Conservation (phyloP, 2,329 filamentous ascomycete genomes). For the Erysiphe neolycopersici region DNA sequence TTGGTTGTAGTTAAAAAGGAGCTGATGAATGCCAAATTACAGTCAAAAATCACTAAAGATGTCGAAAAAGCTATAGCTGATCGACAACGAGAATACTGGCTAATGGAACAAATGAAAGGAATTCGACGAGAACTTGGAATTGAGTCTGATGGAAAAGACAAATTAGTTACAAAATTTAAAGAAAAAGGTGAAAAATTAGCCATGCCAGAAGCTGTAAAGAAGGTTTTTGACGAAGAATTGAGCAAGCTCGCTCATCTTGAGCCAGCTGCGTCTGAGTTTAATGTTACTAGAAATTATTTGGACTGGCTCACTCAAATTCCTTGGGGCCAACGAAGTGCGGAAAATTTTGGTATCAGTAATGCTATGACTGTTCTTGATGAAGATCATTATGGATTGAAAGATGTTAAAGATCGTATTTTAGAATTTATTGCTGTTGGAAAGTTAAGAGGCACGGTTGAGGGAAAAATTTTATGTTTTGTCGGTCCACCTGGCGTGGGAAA, state of each 20-base stretch:
- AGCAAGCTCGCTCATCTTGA: slow-evolving; percentile 93
- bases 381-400: slow-evolving; percentile 88
- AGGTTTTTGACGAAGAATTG: slow-evolving; percentile 94
- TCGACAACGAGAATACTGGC: slow-evolving; percentile 88
- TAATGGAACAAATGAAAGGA: slow-evolving; percentile 99
- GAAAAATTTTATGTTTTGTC: slow-evolving; percentile 94
- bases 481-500: slow-evolving; percentile 94
- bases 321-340: slow-evolving; percentile 82
- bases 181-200: slow-evolving; percentile 81
- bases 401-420: slow-evolving; percentile 93
- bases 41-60: slow-evolving; percentile 93
- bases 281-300: slow-evolving; percentile 91
- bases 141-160: slow-evolving; percentile 94
- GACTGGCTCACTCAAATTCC: slow-evolving; percentile 98
- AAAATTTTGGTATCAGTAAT: slow-evolving; percentile 89
- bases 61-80: slow-evolving; percentile 96
- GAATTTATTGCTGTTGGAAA: slow-evolving; percentile 98
- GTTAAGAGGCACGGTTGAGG: slow-evolving; percentile 84
- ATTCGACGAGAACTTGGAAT: slow-evolving; percentile 88
- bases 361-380: slow-evolving; percentile 79
- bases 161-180: slow-evolving; percentile 90
- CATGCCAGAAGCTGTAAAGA: slow-evolving; percentile 91
- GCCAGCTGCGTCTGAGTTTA: slow-evolving; percentile 90
- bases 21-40: slow-evolving; percentile 89
- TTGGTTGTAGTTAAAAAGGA: slow-evolving; percentile 90